Base-by-base conservation (phyloP, 2,329 filamentous ascomycete genomes). In the Aspergillus cejpii region DNA sequence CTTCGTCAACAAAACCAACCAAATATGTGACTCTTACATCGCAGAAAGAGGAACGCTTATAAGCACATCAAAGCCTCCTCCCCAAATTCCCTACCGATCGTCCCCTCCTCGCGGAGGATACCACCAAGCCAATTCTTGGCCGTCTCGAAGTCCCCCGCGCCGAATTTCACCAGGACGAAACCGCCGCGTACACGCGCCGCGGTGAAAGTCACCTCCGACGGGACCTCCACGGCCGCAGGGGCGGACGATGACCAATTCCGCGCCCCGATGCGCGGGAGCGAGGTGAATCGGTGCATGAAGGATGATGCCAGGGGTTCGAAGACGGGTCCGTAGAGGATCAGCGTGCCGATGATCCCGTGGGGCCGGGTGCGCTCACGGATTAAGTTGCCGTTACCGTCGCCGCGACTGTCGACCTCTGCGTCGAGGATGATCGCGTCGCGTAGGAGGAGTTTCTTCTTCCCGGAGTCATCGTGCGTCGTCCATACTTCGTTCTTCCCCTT, bases 91-190 rank as follows among this genome's bases (percentile, higher is more conserved):
- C 70, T 65, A 12, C 76, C 69, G 7, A 95, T 74, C 50, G 79
- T 90, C 1, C 85, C 86, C 63, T 95, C 87, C 50, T 80, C 76
- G 37, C 74, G 68, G 37, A 95, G 70, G 78, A 96, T 85, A 5
- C 74, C 75, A 7, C 81, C 80, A 46, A 97, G 74, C 88, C 90
- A 97, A 37, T 78, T 71, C 53, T 86, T 80, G 3, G 84, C 89
- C 20, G 83, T 84, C 64, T 97, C 89, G 19, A 95, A 84, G 36
- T 83, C 84, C 43, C 75, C 76, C 1, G 90, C 87, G 1, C 87
- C 88, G 63, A 97, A 94, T 65, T 97, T 97, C 55, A 97, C 84
- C 20, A 96, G 76, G 3, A 92, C 84, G 59, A 91, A 95, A 3
- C 87, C 84, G 12, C 60, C 65, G 42, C 89, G 77, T 26, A 94